Evolutionary conservation across 768 basidiomycete genomes (phyloP).

Genomic region (Hygrophorus pudorinus): DNA sequence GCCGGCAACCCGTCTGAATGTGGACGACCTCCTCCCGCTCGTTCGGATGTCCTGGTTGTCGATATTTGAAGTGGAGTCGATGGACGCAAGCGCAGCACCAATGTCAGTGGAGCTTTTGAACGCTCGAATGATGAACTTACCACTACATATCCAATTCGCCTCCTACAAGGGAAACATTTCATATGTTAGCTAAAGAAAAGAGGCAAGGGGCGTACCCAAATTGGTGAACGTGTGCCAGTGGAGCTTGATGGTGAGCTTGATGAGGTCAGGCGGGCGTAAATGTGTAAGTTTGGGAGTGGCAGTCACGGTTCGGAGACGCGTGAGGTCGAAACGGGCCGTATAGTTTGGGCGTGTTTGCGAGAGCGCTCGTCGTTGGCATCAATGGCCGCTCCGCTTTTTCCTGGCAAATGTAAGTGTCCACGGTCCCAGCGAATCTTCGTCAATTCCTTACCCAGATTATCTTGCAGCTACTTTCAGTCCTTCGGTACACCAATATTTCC

Average conservation of each 20-base stretch:
- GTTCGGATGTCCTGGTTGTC: constrained; percentile 95
- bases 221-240: constrained; percentile 91
- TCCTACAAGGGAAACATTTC: constrained; percentile 32
- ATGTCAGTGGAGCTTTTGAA: constrained; percentile 3
- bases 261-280: constrained; percentile 45
- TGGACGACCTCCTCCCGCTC: no score
- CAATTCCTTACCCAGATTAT: no score
- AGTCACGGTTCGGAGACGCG: no score
- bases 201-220: constrained; percentile 48
- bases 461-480: constrained; percentile 19
- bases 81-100: constrained; percentile 79
- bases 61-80: constrained; percentile 86
- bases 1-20: no score
- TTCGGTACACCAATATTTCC: constrained; percentile 4
- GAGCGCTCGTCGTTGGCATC: no score
- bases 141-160: constrained; percentile 88
- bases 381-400: no score
- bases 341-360: no score
- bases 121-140: constrained; percentile 34
- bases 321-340: no score
- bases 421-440: no score
- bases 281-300: no score
- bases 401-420: no score
- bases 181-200: constrained; percentile 9
- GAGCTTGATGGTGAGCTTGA: constrained; percentile 88